These are phyloP conservation scores for Sporothrix luriei DNA, from an alignment of 2,329 filamentous ascomycete species.

Conservation along the genomic window DNA sequence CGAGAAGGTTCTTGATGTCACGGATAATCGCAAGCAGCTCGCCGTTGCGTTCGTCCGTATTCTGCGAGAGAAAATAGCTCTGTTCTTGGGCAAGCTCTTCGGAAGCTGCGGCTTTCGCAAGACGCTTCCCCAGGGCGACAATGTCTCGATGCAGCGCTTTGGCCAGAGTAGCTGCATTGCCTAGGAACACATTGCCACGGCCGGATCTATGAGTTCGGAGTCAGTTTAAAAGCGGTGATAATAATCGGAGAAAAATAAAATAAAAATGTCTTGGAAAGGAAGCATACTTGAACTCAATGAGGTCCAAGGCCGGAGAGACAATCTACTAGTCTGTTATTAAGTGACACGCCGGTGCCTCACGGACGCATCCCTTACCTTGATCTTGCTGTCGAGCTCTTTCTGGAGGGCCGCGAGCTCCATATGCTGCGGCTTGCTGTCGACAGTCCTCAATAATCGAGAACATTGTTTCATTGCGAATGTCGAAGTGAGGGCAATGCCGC, in stretches of 20 bases:
- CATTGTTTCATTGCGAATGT: conserved; percentile 84
- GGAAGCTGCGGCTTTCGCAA: conserved; percentile 69
- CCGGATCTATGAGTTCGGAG: conserved; percentile 45
- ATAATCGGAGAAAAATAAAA: background rate
- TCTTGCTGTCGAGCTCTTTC: conserved; percentile 77
- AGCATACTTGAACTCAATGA: conserved; percentile 82
- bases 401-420: conserved; percentile 71
- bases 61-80: conserved; percentile 38
- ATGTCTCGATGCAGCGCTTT: conserved; percentile 84
- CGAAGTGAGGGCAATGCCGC: conserved; percentile 82
- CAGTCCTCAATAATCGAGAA: conserved; percentile 72
- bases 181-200: conserved; percentile 64
- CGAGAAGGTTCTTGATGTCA: conserved; percentile 74
- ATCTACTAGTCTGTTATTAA: conserved; percentile 55
- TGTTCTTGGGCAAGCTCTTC: conserved; percentile 56
- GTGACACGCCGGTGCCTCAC: fast-evolving
- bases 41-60: conserved; percentile 57
- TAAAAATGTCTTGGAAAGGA: no score
- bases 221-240: background rate
- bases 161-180: conserved; percentile 81
- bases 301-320: conserved; percentile 85
- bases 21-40: conserved; percentile 70
- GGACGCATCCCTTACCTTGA: conserved; percentile 58
- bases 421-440: conserved; percentile 70
- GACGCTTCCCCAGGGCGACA: conserved; percentile 71